These are phyloP conservation scores for Leccinum ochraceum DNA, from an alignment of 768 basidiomycete genomes.

Conservation along the genomic window DNA sequence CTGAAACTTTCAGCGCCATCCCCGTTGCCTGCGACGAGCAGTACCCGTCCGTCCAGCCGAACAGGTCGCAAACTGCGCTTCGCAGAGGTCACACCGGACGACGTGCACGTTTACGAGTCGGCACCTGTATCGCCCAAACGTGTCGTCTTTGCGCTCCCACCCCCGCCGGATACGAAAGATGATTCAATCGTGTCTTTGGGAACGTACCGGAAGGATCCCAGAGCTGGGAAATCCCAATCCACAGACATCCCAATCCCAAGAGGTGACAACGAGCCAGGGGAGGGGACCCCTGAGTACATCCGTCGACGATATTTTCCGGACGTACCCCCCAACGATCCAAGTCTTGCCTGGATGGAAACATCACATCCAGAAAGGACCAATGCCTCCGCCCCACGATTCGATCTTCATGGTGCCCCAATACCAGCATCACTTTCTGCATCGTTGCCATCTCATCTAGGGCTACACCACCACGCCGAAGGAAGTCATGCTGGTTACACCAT, in stretches of 20 bases:
- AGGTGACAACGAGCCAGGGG: constrained; percentile 44
- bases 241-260: neutral
- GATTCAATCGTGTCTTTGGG: constrained; percentile 39
- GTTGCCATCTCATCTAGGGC: constrained; percentile 81
- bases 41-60: constrained; percentile 62
- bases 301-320: constrained; percentile 81
- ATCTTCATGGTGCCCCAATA: constrained; percentile 74
- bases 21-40: constrained; percentile 46
- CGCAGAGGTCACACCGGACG: constrained; percentile 69
- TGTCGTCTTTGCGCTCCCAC: constrained; percentile 55
- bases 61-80: constrained; percentile 64
- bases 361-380: constrained; percentile 13
- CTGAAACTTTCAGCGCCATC: too few species aligned
- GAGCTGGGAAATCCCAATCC: constrained; percentile 1
- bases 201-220: constrained; percentile 32
- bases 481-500: constrained; percentile 84
- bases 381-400: constrained; percentile 58
- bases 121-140: constrained; percentile 75
- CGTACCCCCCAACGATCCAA: constrained; percentile 66
- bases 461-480: constrained; percentile 87
- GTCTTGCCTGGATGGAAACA: constrained; percentile 74
- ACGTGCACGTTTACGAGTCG: constrained; percentile 83
- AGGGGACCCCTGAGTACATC: constrained; percentile 83
- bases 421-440: constrained; percentile 49
- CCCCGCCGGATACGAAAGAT: constrained; percentile 30